These are phyloP conservation scores for Termitomyces sp. DNA, from an alignment of 768 basidiomycete genomes.

Conservation along the genomic window DNA sequence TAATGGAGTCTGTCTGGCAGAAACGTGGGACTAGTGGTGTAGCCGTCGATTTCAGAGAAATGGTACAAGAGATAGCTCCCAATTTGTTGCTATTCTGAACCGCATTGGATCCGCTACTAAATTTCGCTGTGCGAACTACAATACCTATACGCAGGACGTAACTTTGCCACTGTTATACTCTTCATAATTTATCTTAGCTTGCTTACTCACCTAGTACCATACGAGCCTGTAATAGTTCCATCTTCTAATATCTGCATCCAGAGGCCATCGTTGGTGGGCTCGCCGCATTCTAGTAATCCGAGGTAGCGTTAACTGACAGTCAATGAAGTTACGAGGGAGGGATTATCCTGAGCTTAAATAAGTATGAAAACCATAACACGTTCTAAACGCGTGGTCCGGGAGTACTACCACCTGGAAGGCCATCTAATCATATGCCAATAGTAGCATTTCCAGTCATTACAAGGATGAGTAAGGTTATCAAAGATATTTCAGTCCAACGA, in stretches of 20 bases:
- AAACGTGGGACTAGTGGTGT: conserved; percentile 52
- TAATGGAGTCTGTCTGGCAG: conserved; percentile 71
- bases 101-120: background rate
- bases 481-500: background rate
- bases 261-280: background rate
- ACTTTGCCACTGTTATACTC: conserved; percentile 14
- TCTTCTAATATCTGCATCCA: conserved; percentile 2
- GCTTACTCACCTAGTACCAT: conserved; percentile 12
- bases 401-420: background rate
- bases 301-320: background rate
- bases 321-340: background rate
- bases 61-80: conserved; percentile 43
- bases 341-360: background rate
- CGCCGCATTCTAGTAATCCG: background rate
- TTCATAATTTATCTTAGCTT: conserved; percentile 7
- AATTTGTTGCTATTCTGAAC: conserved; percentile 46
- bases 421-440: conserved; percentile 17
- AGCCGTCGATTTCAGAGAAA: conserved; percentile 57
- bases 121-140: conserved; percentile 1
- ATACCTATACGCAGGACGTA: conserved; percentile 14
- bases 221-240: conserved; percentile 6
- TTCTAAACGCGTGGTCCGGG: no score
- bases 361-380: background rate
- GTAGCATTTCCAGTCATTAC: conserved; percentile 4
- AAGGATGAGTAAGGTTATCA: conserved; percentile 1